Percentiles rank a stretch among this genome's conserved stretches.
Conservation (phyloP, 495 filamentous ascomycete genomes). For the Daldinia vernicosa region DNA sequence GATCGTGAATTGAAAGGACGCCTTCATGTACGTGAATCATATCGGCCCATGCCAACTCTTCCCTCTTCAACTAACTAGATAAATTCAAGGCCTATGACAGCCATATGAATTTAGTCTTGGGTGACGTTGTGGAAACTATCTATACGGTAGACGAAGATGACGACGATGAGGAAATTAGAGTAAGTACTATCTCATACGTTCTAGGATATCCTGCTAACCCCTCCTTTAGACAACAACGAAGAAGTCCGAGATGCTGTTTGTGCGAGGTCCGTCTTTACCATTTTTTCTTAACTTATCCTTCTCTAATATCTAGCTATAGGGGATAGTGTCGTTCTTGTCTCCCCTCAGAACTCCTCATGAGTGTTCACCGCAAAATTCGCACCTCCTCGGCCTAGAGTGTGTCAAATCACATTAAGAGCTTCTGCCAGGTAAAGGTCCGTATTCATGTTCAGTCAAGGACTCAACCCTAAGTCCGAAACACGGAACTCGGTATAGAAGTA, state of each 20-base stretch:
- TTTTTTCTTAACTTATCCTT: slow-evolving; percentile 5
- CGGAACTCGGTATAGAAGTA: slow-evolving; percentile 13
- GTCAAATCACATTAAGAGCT: neutral
- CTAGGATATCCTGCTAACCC: slow-evolving; percentile 13
- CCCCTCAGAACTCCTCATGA: slow-evolving; percentile 66
- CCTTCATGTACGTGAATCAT: slow-evolving; percentile 74
- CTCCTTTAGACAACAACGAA: slow-evolving; percentile 81
- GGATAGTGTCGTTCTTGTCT: slow-evolving; percentile 96
- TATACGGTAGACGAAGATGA: slow-evolving; percentile 92
- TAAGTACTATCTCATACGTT: slow-evolving; percentile 7
- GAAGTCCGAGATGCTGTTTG: slow-evolving; percentile 99
- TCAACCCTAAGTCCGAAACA: neutral
- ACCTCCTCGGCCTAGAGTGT: neutral
- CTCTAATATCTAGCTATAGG: slow-evolving; percentile 63
- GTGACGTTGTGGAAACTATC: slow-evolving; percentile 96
- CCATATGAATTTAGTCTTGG: slow-evolving; percentile 97
- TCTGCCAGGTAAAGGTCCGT: neutral
- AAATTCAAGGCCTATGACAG: slow-evolving; percentile 87
- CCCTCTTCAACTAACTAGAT: slow-evolving; percentile 11
- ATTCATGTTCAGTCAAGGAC: neutral
- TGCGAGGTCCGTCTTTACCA: slow-evolving; percentile 71
- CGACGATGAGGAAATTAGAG: slow-evolving; percentile 67
- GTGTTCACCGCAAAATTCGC: neutral
- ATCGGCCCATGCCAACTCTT: neutral
- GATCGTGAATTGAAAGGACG: slow-evolving; percentile 95